These are phyloP conservation scores for Ceratocystis harringtonii DNA, from an alignment of 2,329 filamentous ascomycete genomes.

Conservation along the genomic window DNA sequence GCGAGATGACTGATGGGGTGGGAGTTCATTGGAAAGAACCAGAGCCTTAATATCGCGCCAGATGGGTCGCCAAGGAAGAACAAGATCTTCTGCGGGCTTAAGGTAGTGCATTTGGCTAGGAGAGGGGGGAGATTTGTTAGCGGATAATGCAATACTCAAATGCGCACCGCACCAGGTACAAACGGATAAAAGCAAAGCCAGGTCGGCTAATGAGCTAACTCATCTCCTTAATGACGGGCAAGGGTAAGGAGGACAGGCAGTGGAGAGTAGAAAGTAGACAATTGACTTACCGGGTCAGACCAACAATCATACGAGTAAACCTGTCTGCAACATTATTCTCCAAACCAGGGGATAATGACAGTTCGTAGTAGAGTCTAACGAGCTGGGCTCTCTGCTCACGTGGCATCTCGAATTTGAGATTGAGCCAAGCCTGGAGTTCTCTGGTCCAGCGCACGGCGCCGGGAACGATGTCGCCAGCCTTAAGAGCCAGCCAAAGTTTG, in stretches of 20 bases:
- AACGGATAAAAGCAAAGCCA: neutral
- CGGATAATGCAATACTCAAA: neutral
- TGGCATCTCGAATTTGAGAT: constrained; percentile 92
- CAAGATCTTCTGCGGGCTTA: constrained; percentile 75
- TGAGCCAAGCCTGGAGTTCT: constrained; percentile 88
- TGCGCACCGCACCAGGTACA: neutral
- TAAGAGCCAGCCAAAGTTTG: constrained; percentile 80
- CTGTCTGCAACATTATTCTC: constrained; percentile 70
- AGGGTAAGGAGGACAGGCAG: neutral
- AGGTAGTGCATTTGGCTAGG: constrained; percentile 51
- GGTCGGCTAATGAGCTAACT: neutral
- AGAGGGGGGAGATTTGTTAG: neutral
- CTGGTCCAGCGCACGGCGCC: constrained; percentile 94
- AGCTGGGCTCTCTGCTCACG: constrained; percentile 69
- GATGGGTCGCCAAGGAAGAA: constrained; percentile 80
- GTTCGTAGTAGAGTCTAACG: constrained; percentile 85
- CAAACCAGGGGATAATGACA: constrained; percentile 76
- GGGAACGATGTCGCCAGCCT: constrained; percentile 84
- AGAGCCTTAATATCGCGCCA: constrained; percentile 88
- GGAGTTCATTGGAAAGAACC: constrained; percentile 72
- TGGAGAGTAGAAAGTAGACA: neutral
- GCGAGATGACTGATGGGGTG: constrained; percentile 43
- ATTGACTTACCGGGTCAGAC: constrained; percentile 67
- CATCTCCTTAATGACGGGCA: neutral
- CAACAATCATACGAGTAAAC: constrained; percentile 93